Base-by-base conservation (phyloP, 768 basidiomycete genomes). In the Crassisporium funariophilum region DNA sequence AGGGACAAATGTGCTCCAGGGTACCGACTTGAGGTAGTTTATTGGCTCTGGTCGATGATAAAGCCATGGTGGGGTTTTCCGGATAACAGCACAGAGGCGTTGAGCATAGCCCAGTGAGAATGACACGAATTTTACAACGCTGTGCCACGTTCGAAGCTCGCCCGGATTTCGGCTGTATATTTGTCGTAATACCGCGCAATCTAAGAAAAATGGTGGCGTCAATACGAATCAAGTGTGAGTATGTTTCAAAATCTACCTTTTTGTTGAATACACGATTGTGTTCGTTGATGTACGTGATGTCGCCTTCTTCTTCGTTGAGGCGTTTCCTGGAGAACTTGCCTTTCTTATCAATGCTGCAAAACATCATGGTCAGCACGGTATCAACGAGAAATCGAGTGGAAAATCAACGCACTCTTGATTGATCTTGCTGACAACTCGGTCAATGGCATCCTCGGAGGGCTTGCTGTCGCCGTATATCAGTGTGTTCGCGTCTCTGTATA, bases 241-340 rank as follows among this genome's bases (percentile, higher is more conserved):
- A 19, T 17, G 35, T 23, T 7, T 13, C 7, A 15, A 41, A 37
- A 53, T 66, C 13, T 20, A 85, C 90, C 86, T 95, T 97, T 73
- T 93, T 94, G 81, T 98, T 97, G 79, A 97, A 98, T 37, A 97
- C 93, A 53, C 92, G 82, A 68, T 98, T 95, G 68, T 88, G 86
- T 68, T 98, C 92, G 76, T 99, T 99, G 80, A 99, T 99, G 65
- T 98, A 99, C 4, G 94, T 98, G 66, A 99, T 90, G 56, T 98
- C 95, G 44, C 91, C 94, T 50, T 95, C 88, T 41, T 91, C 90
- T 59, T 98, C 94, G 73, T 95, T 93, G 65, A 74, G 80, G 56
- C 78, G 77, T 70, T 95, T 95, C 54, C 93, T 79, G 31, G 90
- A 93, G 72, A 92, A 91, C 61, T 89, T 94, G 61, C 81, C 76